These are phyloP conservation scores for Henckelia pumila DNA, from an alignment of 257 asterid genomes.

Conservation along the genomic window DNA sequence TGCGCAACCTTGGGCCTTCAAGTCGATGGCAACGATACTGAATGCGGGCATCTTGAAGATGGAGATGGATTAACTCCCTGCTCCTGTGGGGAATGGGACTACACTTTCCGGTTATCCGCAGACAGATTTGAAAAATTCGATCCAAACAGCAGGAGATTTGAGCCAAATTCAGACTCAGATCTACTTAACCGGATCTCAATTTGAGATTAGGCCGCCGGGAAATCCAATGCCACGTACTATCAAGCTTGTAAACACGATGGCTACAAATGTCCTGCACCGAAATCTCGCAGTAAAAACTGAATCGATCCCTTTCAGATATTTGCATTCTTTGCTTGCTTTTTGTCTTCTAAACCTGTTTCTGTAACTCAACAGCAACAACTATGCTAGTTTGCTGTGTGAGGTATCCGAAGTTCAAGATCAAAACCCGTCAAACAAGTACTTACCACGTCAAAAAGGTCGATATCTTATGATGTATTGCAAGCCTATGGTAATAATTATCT, in stretches of 20 bases:
- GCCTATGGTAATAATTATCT: constrained; percentile 44
- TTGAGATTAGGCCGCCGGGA: no score
- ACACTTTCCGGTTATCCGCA: constrained; percentile 49
- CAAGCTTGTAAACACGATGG: constrained; percentile 44
- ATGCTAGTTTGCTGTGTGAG: constrained; percentile 51
- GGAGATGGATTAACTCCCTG: constrained; percentile 36
- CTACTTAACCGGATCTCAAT: no score
- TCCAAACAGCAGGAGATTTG: constrained; percentile 58
- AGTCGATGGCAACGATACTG: constrained; percentile 35
- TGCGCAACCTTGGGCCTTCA: constrained; percentile 55
- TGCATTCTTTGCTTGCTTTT: not conserved
- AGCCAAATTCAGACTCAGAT: constrained; percentile 41
- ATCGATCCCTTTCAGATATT: not conserved
- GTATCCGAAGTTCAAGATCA: constrained; percentile 48
- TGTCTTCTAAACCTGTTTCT: not conserved
- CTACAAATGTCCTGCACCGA: constrained; percentile 51
- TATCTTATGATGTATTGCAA: constrained; percentile 48
- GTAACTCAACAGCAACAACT: constrained; percentile 31
- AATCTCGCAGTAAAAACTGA: constrained; percentile 26
- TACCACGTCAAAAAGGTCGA: constrained; percentile 46
- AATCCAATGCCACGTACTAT: constrained; percentile 71
- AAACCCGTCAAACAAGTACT: constrained; percentile 29
- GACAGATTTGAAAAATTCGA: constrained; percentile 56
- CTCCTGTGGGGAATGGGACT: constrained; percentile 50
- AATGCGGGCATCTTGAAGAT: constrained; percentile 35